Percentiles rank a stretch among this genome's conserved stretches.
Evolutionary conservation across 345 rosid genomes (phyloP).

Genomic region (Pugionium cornutum): DNA sequence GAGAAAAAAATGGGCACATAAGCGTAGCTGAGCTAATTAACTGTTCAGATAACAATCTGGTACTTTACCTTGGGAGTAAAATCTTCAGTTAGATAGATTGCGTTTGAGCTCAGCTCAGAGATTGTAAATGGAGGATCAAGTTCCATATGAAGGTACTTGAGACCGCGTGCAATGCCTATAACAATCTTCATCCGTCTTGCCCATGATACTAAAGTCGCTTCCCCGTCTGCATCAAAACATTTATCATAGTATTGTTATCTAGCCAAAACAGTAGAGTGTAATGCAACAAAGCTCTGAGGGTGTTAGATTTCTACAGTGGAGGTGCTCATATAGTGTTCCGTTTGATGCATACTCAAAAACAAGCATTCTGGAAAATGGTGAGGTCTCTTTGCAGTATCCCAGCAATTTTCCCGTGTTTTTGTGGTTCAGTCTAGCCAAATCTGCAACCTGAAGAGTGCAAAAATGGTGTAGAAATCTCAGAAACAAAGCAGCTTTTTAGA

Average conservation of each 20-base stretch:
- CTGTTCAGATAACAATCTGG: background rate
- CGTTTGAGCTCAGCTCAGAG: slow-evolving; percentile 81
- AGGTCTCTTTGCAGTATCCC: slow-evolving; percentile 81
- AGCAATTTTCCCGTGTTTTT: slow-evolving; percentile 78
- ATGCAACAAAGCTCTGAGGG: slow-evolving; percentile 21
- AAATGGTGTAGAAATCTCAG: slow-evolving; percentile 22
- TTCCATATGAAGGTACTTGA: slow-evolving; percentile 81
- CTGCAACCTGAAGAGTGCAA: slow-evolving; percentile 71
- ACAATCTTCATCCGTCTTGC: slow-evolving; percentile 86
- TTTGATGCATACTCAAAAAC: slow-evolving; percentile 95
- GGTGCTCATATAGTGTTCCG: slow-evolving; percentile 91
- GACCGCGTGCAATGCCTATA: slow-evolving; percentile 77
- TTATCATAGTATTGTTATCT: background rate
- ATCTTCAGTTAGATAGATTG: slow-evolving; percentile 94
- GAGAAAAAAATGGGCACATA: background rate
- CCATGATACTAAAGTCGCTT: slow-evolving; percentile 84
- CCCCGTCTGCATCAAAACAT: slow-evolving; percentile 69
- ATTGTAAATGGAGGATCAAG: slow-evolving; percentile 85
- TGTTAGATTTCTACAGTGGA: slow-evolving; percentile 72
- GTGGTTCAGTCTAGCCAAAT: slow-evolving; percentile 86
- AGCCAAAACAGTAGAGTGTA: background rate
- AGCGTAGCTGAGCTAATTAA: background rate
- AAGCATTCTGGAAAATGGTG: slow-evolving; percentile 90
- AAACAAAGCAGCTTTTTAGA: slow-evolving; percentile 15
- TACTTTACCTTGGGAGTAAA: slow-evolving; percentile 80